A percentile compares a stretch with the other conserved stretches of the same genome.
Conservation (phyloP, 495 filamentous ascomycete genomes). For the Tuber indicum region DNA sequence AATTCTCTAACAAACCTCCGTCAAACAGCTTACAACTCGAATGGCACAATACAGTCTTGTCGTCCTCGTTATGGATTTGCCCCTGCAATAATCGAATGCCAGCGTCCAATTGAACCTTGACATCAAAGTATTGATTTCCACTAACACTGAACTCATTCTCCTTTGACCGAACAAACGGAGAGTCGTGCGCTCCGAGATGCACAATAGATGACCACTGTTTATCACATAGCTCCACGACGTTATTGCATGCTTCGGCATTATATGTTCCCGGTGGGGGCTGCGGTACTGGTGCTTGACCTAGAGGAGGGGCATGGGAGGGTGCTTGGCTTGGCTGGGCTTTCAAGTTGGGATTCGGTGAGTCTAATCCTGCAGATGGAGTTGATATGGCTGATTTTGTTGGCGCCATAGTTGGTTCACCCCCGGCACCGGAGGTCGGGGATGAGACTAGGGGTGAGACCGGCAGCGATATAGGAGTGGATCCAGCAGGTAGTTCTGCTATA, state of each 20-base stretch:
- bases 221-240: slow-evolving; percentile 56
- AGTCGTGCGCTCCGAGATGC: slow-evolving; percentile 64
- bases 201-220: slow-evolving; percentile 61
- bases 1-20: slow-evolving; percentile 55
- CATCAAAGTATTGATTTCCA: slow-evolving; percentile 62
- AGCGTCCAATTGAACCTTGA: slow-evolving; percentile 58
- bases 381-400: not conserved
- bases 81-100: slow-evolving; percentile 65
- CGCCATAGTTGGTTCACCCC: not conserved
- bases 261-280: slow-evolving; percentile 4
- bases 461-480: too few species aligned
- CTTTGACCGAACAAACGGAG: slow-evolving; percentile 55
- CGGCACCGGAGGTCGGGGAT: not conserved
- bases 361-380: not conserved
- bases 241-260: slow-evolving; percentile 55
- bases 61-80: slow-evolving; percentile 56
- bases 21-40: slow-evolving; percentile 59
- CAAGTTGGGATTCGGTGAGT: not conserved
- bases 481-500: too few species aligned
- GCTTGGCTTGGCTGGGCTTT: not conserved
- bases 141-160: slow-evolving; percentile 51
- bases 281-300: not conserved
- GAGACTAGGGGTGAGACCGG: not conserved
- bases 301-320: not conserved
- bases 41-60: slow-evolving; percentile 59